Base-by-base conservation (phyloP, 2,329 filamentous ascomycete genomes). In the Aureobasidium pullulans region DNA sequence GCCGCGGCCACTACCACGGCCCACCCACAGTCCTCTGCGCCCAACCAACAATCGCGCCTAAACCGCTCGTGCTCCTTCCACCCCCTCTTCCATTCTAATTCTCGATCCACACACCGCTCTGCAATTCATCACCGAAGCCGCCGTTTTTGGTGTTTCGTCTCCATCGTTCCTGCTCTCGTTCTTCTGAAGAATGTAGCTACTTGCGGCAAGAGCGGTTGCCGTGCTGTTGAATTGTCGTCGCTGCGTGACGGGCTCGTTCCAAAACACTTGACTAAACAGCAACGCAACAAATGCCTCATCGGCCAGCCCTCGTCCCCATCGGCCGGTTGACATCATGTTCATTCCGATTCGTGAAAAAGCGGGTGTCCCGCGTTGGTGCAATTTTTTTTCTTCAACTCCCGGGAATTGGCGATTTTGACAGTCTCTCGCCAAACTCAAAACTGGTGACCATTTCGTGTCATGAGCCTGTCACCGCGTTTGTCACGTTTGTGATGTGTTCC, bases 251-350 rank as follows among this genome's bases (percentile, higher is more conserved):
- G n/a, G 8, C 37, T 40, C 19, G 9, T 10, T 29, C 16, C 19
- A 23, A 46, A 46, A 23, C 43, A 46, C 2, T 23, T 23, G 23
- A 23, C 23, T 23, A 23, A 29, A 46, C 43, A 9, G 34, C 34
- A 23, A 23, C n/a, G 13, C 42, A 44, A 54, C 19, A 57, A 48
- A 57, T 57, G 54, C 54, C 54, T 57, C 54, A 57, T 23, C 23
- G 23, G 23, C 23, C 23, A 23, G 23, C 23, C 23, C 23, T 23
- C 23, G 23, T 23, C 23, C 23, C 23, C 23, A 23, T 23, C 23
- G 23, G 23, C 23, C 23, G 23, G 39, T 44, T 57, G 54, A 57
- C 54, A 48, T 47, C 32, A 44, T 23, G 9, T 39, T 39, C 53
- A 40, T 48, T 48, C 54, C 54, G 31, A 19, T 23, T 19, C 32